Conservation (phyloP, 257 asterid genomes). For the Forsythia suspensa region DNA sequence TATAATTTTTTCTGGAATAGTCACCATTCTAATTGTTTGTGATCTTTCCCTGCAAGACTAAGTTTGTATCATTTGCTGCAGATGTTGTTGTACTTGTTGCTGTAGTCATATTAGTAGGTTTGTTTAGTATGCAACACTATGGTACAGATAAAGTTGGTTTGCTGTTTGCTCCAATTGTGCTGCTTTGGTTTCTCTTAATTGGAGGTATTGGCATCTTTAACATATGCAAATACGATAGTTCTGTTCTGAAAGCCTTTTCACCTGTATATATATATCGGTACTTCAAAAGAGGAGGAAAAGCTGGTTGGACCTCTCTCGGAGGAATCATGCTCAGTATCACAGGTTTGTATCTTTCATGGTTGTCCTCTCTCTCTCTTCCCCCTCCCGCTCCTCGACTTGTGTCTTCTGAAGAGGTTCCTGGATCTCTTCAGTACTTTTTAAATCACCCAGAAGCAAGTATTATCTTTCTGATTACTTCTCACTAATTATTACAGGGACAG, state of each 20-base stretch:
- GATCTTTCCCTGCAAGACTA: constrained; percentile 11
- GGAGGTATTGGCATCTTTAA: constrained; percentile 94
- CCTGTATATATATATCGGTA: constrained; percentile 81
- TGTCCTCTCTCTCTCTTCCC: constrained; percentile 4
- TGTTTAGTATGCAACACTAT: constrained; percentile 93
- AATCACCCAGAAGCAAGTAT: neutral
- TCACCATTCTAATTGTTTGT: neutral
- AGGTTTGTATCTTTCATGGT: constrained; percentile 43
- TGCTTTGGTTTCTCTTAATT: constrained; percentile 88
- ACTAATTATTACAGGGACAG: constrained; percentile 69
- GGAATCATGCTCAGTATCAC: constrained; percentile 98
- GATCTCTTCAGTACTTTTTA: neutral
- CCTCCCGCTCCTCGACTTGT: neutral
- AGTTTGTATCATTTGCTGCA: constrained; percentile 40
- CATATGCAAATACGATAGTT: constrained; percentile 68
- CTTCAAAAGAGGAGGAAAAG: constrained; percentile 55
- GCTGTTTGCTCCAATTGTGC: constrained; percentile 94
- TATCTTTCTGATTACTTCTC: constrained; percentile 17
- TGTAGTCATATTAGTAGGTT: constrained; percentile 78
- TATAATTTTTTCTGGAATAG: neutral
- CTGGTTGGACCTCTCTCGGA: constrained; percentile 91
- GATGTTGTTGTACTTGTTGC: constrained; percentile 87
- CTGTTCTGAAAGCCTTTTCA: constrained; percentile 83
- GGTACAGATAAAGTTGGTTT: constrained; percentile 98
- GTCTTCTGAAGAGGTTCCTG: neutral